Conservation (phyloP, 2,329 filamentous ascomycete species). For the Diaporthe sp. region DNA sequence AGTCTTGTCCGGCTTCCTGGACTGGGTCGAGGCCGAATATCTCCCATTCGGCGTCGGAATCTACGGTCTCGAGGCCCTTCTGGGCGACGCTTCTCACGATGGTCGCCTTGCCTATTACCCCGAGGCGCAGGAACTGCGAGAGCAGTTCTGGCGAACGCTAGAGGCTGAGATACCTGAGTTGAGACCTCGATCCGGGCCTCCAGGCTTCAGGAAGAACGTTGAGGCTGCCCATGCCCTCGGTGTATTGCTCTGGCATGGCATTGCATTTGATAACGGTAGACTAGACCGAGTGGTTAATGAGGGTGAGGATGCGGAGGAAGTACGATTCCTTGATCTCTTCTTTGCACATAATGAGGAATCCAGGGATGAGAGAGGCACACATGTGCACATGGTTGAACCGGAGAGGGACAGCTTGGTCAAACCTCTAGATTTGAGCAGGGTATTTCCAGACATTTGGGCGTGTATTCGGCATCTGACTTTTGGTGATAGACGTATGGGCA, state of each 20-base stretch:
- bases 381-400: neutral
- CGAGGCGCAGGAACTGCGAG: constrained; percentile 58
- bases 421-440: neutral
- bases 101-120: constrained; percentile 60
- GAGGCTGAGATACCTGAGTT: constrained; percentile 53
- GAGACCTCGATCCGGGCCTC: neutral
- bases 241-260: constrained; percentile 74
- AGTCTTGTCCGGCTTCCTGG: constrained; percentile 66
- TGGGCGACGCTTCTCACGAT: constrained; percentile 60
- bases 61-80: constrained; percentile 72
- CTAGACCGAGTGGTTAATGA: constrained; percentile 71
- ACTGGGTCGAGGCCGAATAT: constrained; percentile 75
- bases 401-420: neutral
- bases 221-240: constrained; percentile 64
- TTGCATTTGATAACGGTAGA: constrained; percentile 72
- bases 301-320: constrained; percentile 63
- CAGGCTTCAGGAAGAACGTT: constrained; percentile 50
- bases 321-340: constrained; percentile 63
- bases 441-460: neutral
- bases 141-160: constrained; percentile 65
- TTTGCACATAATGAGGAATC: constrained; percentile 22
- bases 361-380: neutral
- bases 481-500: neutral
- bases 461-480: neutral
- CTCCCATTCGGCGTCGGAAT: constrained; percentile 72